Base-by-base conservation (phyloP, 2,329 filamentous ascomycete genomes). In the Mariannaea sp. region DNA sequence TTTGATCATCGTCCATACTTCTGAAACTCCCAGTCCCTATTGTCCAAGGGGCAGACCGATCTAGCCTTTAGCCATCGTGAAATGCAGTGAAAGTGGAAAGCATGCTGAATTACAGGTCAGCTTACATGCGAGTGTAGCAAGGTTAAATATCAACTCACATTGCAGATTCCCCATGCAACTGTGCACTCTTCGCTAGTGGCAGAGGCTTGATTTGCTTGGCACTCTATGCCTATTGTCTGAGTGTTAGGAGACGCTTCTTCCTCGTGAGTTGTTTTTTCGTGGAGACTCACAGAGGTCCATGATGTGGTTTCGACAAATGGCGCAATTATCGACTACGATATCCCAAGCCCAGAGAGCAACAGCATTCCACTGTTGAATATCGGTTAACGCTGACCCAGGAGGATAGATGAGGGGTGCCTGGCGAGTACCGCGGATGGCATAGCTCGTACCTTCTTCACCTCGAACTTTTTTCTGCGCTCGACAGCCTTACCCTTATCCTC, bases 21-120 rank as follows among this genome's bases (percentile, higher is more conserved):
- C 76, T 99, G 94, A 80, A 97, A 99, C 72, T 99, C 94, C 94
- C 94, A 99, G 75, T 99, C 94, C 67, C 93, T 82, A 77, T 99
- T 99, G 77, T 99, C 94, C 38, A 99, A 80, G 13, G 94, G 94
- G 71, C 94, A 99, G 43, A 99, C 94, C 72, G 97, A 94, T 70
- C 94, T 87, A n/a, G 94, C 96, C 82, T 99, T 99, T 55, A 99
- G 80, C 94, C 94, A 99, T 75, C 94, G 85, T 10, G 94, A 97
- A 71, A 99, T 99, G 80, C 94, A 99, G 78, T 99, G 94, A 78
- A 99, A 99, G 76, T 99, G 94, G 81, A 99, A 99, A 24, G 94
- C 94, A 71, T 99, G 94, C 94, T 99, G 38, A 35, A 57, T 24
- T 56, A 14, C 29, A 14, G 33, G 62, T 80, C 66, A 80, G 77